Base-by-base conservation (phyloP, 1,284 basidiomycete genomes). In the Moesziomyces globuligerus region DNA sequence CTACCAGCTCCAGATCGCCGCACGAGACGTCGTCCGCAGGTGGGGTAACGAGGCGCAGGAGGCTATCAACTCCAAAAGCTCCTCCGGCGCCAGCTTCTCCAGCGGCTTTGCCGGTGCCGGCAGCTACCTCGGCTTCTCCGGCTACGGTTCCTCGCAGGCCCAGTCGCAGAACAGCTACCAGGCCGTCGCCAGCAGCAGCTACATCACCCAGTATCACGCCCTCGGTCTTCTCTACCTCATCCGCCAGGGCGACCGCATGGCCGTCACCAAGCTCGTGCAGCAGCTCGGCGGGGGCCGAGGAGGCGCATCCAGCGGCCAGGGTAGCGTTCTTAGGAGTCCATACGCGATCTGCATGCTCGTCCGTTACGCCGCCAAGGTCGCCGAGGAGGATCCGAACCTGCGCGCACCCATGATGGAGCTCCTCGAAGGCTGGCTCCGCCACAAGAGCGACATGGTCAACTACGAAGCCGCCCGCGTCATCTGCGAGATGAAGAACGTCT, bases 391-490 rank as follows among this genome's bases (percentile, higher is more conserved):
- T 84, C 84, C 90, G n/a, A 81, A 81, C 66, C 69, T 81, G 48
- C 75, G 77, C 25, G 61, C 54, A 20, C 67, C 68, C 24, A 97
- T 98, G 88, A 86, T 93, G 61, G 95, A 98, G 76, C 88, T 97
- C 43, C 87, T 98, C 49, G 96, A 98, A 83, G 90, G 91, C 39
- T 95, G 94, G 89, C 86, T 98, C 61, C 89, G 94, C 64, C 96
- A 99, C 85, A 99, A 98, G 87, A 95, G 93, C 81, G 96, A 99
- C 83, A 98, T 98, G 96, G 96, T 99, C 83, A 98, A 98, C 85
- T 93, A 95, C 76, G 96, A 99, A 84, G 96, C 95, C 26, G 96
- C 96, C 6, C 90, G 95, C 49, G 94, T 90, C 18, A 95, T 99
- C 70, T 98, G 94, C 83, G 94, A 97, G 83, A 92, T 97, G 90